Evolutionary conservation across 306 rosid genomes (phyloP), one percentile per base, ranked within the genome.

Genomic region (Casuarina glauca): DNA sequence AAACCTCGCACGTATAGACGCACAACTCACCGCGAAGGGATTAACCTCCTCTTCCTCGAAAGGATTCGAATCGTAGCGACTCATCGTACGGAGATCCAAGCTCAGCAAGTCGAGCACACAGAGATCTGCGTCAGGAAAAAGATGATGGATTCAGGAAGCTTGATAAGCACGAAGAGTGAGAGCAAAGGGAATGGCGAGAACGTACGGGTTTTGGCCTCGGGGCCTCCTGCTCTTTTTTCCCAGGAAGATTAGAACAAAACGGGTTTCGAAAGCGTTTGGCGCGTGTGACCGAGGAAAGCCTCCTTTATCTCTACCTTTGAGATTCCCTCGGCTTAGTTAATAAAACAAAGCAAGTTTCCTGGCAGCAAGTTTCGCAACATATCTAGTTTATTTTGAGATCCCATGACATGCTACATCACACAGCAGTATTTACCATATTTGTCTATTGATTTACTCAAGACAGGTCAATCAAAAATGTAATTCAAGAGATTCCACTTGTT

Each of bases 11-110:
- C 12, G 44, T 63, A 32, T 44, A 19, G 44, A 4, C 53, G 62
- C 52, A 58, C 49, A 64, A 88, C 88, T 82, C 43, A 92, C 97
- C 80, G 96, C 83, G 19, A 92, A 92, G 50, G 97, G 96, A 87
- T 90, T 92, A 72, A 87, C 92, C 63, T 90, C 90, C 9, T 90
- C 91, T 5, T 90, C 89, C 0, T 82, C 92, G 82, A 92, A 92
- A 46, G 96, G 97, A 72, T 92, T 92, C 35, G 91, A 70, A 58
- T 92, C 91, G 91, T 82, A 84, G 61, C 91, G 91, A 73, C 85
- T 84, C 97, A 92, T 92, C 74, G 78, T 80, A 39, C 42, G 69
- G 74, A 74, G 80, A 87, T 85, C 79, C 71, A 63, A 68, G 68
- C 19, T 61, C 60, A 70, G 67, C 50, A 54, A 67, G 43, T 69